Evolutionary conservation across 2,329 filamentous ascomycete genomes (phyloP), one percentile per base, ranked within the genome.

Genomic region (Aspergillus fischeri): DNA sequence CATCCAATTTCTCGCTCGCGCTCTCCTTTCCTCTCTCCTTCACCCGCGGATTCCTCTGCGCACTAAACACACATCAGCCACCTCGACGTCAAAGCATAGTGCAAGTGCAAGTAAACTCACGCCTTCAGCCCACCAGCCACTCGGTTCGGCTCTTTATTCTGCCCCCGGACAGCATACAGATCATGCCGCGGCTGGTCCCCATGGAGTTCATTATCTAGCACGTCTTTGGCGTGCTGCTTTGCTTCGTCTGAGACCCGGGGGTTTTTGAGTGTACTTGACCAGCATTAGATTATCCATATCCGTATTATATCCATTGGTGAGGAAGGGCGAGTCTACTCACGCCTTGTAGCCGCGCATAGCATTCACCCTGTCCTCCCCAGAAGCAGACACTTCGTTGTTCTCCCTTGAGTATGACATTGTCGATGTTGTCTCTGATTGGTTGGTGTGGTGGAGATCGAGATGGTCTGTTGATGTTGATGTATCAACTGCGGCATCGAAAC

Each of bases 221-320:
- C 52, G 21, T 67, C 61, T 42, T 61, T 32, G 1, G 68, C 67
- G 44, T 68, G 55, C n/a, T 63, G 14, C 59, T 71, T 70, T 35
- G 65, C 64, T 25, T 60, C 56, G 8, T 64, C 54, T 0, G 65
- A 68, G 14, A 65, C 57, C 4, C 64, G 60, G 9, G 65, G 62
- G n/a, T 65, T 66, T 25, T 60, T 55, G 1, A 59, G 45, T 1
- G 58, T 53, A 9, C 66, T 51, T 17, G 2, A 7, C 32, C 32
- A 6, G 32, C 14, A 38, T 35, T 14, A 35, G 14, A 35, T 29
- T 4, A 29, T 32, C 11, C 32, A 27, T 27, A 27, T 27, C 5
- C 25, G 5, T 27, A 27, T 27, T 27, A 7, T 27, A 27, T 27
- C 25, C 25, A 27, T 27, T 6, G 25, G 25, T 7, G 25, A 27